Evolutionary conservation across 345 rosid species (phyloP).

Genomic region (Syzygium aromaticum): DNA sequence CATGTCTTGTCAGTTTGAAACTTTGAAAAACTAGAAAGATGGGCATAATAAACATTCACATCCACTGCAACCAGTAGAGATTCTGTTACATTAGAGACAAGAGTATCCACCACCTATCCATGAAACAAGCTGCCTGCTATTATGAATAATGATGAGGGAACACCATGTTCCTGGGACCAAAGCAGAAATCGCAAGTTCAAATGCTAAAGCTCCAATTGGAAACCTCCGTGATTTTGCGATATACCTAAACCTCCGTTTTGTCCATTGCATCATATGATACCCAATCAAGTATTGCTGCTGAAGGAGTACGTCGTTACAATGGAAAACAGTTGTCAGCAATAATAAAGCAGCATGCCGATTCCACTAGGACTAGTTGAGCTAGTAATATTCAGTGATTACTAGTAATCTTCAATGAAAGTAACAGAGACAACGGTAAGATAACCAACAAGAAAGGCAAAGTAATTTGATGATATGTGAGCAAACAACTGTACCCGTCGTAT

Average conservation of each 20-base stretch:
- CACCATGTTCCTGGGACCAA: not conserved
- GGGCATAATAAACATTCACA: not conserved
- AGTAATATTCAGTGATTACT: not conserved
- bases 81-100: not conserved
- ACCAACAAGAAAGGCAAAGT: not conserved
- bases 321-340: not conserved
- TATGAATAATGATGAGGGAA: not conserved
- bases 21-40: not conserved
- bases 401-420: not conserved
- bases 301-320: not conserved
- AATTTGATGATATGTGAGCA: not conserved
- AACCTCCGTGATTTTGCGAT: not conserved
- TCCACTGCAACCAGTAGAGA: not conserved
- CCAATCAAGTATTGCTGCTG: not conserved
- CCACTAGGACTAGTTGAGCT: not conserved
- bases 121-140: not conserved
- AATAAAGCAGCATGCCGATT: not conserved
- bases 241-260: not conserved
- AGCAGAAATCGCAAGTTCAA: not conserved
- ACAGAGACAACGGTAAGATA: not conserved
- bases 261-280: not conserved
- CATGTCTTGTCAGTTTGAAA: not conserved
- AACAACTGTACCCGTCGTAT: constrained; percentile 64
- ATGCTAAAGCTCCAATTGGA: not conserved
- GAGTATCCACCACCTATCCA: not conserved